These are phyloP conservation scores for Prunus yedoensis DNA, from an alignment of 331 rosid genomes.

Conservation along the genomic window DNA sequence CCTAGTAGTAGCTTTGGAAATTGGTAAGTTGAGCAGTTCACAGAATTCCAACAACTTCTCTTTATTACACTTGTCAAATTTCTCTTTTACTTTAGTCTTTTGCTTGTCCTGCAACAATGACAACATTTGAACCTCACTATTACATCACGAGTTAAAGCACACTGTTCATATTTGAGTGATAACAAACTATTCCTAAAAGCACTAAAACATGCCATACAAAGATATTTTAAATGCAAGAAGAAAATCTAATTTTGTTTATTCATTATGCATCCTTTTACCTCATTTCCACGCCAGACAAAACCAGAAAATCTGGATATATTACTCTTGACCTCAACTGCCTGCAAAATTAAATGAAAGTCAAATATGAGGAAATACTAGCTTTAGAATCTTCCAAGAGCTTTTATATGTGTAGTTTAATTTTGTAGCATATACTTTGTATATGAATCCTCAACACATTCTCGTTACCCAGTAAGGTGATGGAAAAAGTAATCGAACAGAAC, in stretches of 20 bases:
- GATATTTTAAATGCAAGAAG: neutral
- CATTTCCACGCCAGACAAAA: constrained; percentile 87
- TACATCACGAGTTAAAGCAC: neutral
- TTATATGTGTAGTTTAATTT: neutral
- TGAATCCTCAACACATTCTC: neutral
- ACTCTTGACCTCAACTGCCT: constrained; percentile 86
- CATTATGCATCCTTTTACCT: constrained; percentile 40
- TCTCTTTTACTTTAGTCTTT: constrained; percentile 79
- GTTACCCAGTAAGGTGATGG: constrained; percentile 11
- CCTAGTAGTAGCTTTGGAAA: constrained; percentile 62
- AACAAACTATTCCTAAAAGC: neutral
- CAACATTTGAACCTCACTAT: constrained; percentile 4
- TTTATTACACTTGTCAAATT: constrained; percentile 82
- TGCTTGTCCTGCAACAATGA: constrained; percentile 77
- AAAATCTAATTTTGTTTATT: too few species aligned
- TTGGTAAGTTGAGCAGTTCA: constrained; percentile 67
- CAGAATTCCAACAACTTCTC: constrained; percentile 90
- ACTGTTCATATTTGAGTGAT: neutral
- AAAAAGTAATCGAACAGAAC: constrained; percentile 2
- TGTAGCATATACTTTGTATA: constrained; percentile 14
- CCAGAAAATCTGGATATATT: constrained; percentile 95
- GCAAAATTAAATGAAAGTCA: constrained; percentile 36
- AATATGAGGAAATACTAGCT: constrained; percentile 14
- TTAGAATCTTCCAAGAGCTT: constrained; percentile 8
- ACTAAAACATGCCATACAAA: neutral